phyloP scores from a whole-genome alignment of 2,329 filamentous ascomycete species.

The Alternaria infectoria region DNA sequence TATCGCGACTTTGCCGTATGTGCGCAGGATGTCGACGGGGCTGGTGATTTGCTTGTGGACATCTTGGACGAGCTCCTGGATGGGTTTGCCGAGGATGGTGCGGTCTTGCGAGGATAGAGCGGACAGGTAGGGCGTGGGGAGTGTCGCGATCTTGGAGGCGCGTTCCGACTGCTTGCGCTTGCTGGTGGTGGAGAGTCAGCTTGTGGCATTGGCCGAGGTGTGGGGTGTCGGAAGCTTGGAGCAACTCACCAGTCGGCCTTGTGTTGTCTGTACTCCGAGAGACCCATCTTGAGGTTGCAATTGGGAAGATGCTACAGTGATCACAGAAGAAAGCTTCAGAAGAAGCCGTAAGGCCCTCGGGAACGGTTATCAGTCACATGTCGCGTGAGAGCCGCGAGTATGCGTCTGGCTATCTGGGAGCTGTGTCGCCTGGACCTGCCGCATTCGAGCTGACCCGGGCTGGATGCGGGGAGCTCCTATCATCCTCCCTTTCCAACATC shows the following conservation, averaged over 20 bases:
- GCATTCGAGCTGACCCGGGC: slow-evolving; percentile 9
- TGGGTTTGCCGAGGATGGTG: slow-evolving; percentile 72
- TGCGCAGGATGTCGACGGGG: slow-evolving; percentile 76
- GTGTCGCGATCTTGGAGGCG: slow-evolving; percentile 68
- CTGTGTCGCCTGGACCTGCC: slow-evolving; percentile 14
- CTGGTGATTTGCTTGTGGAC: slow-evolving; percentile 72
- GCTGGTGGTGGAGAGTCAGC: slow-evolving; percentile 61
- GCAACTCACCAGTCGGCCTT: slow-evolving; percentile 69
- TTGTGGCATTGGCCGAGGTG: slow-evolving; percentile 2
- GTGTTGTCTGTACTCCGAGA: slow-evolving; percentile 73
- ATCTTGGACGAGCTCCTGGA: slow-evolving; percentile 77
- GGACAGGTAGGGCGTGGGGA: slow-evolving; percentile 69
- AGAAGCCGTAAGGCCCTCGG: not conserved
- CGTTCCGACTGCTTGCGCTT: slow-evolving; percentile 81
- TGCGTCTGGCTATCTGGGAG: slow-evolving; percentile 10
- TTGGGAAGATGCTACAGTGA: not conserved
- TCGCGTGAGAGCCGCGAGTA: slow-evolving; percentile 13
- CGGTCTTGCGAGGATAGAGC: slow-evolving; percentile 70
- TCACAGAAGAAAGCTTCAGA: not conserved
- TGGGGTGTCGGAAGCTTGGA: slow-evolving; percentile 16
- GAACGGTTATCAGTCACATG: slow-evolving; percentile 20
- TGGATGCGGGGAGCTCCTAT: slow-evolving; percentile 13
- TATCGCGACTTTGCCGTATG: slow-evolving; percentile 86
- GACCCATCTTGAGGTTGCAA: slow-evolving; percentile 53
- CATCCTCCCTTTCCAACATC: not conserved